Base-by-base conservation (phyloP, 2,329 filamentous ascomycete genomes). In the Xylariaceae sp. region DNA sequence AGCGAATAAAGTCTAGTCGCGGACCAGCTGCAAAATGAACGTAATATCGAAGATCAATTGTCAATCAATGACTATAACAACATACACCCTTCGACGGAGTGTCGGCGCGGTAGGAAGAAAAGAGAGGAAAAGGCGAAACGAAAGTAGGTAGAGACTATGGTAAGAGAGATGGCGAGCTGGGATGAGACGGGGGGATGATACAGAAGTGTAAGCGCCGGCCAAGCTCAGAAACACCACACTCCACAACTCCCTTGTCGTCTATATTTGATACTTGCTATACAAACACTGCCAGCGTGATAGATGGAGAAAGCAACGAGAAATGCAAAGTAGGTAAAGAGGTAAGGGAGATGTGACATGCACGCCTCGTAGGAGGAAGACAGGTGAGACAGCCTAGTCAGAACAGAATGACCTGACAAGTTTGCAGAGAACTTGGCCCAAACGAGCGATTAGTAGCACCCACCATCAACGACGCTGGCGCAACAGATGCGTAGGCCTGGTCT, bases 201-300 rank as follows among this genome's bases (percentile, higher is more conserved):
- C 52, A 53, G 58, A 61, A 52, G 63, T 52, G 57, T 57, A 67
- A 67, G 64, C 64, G 62, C 67, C 61, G 48, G 62, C 53, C 60
- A 43, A 35, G 48, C 30, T 51, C 51, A 45, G 41, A 49, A 59
- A 58, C 42, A 55, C 49, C 23, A 35, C 41, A 27, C 37, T 46
- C 33, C 41, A 50, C 43, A 40, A 10, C 39, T n/a, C 48, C 42
- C 41, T 43, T 37, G 13, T 16, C n/a, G 10, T 15, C 40, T 43
- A 55, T 45, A 48, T 36, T 56, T n/a, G n/a, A n/a, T n/a, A n/a
- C n/a, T 50, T 45, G 48, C 47, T 50, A 45, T 48, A 29, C 56
- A 23, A 21, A 21, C 39, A 37, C 35, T n/a, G 36, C 51, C 32
- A 36, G 30, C 43, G 18, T 43, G 24, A 48, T 39, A 47, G 50